Evolutionary conservation across 768 basidiomycete genomes (phyloP).

Genomic region (Calvatia gigantea): DNA sequence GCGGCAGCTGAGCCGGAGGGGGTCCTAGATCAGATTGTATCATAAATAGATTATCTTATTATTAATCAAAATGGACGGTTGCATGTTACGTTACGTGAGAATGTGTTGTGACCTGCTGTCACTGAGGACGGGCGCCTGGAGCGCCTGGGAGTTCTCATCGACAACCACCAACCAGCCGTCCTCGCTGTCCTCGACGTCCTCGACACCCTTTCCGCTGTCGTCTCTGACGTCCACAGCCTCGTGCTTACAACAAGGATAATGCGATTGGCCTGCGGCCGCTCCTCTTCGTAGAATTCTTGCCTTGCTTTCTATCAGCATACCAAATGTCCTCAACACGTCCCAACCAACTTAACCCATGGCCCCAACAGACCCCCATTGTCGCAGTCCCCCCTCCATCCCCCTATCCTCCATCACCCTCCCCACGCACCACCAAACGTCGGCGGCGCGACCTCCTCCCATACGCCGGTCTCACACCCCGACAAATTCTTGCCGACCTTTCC

Average conservation of each 20-base stretch:
- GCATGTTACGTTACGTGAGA: slow-evolving; percentile 16
- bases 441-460: slow-evolving; percentile 8
- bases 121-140: background rate
- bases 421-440: slow-evolving; percentile 16
- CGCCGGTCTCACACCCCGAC: slow-evolving; percentile 24
- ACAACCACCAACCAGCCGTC: slow-evolving; percentile 9
- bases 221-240: slow-evolving; percentile 2
- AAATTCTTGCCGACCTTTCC: slow-evolving; percentile 34
- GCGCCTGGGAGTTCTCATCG: background rate
- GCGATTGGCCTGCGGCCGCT: slow-evolving; percentile 12
- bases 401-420: slow-evolving; percentile 6
- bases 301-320: background rate
- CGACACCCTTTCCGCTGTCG: slow-evolving; percentile 3
- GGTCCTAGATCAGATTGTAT: slow-evolving; percentile 15
- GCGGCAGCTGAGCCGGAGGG: slow-evolving; percentile 42
- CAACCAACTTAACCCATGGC: slow-evolving; percentile 16
- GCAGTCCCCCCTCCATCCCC: slow-evolving; percentile 7
- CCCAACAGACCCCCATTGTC: slow-evolving; percentile 13
- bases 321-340: slow-evolving; percentile 15
- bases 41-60: slow-evolving; percentile 6
- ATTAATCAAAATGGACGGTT: background rate
- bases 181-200: slow-evolving; percentile 12
- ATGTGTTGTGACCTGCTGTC: slow-evolving; percentile 4
- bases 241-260: slow-evolving; percentile 4
- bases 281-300: slow-evolving; percentile 8